Percentiles rank a stretch among this genome's conserved stretches.
Conservation (phyloP, 2,329 filamentous ascomycete genomes). For the Xylariaceae sp. region DNA sequence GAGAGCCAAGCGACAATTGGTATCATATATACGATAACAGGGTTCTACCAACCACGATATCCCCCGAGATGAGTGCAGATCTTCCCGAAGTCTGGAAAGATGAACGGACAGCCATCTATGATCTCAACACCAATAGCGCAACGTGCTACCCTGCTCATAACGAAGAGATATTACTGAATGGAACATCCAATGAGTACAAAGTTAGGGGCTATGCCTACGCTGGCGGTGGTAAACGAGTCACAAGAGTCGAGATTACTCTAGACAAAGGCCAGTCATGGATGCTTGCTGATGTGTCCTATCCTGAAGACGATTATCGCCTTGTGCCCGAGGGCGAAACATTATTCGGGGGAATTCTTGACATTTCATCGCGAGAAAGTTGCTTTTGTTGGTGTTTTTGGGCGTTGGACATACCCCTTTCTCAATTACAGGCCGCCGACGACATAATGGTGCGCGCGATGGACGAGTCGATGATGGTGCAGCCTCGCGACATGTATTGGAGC, state of each 20-base stretch:
- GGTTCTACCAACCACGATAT: conserved; percentile 82
- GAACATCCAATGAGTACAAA: conserved; percentile 55
- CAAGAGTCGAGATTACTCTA: conserved; percentile 77
- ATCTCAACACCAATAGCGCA: conserved; percentile 83
- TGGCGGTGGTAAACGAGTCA: conserved; percentile 81
- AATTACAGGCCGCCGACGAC: conserved; percentile 64
- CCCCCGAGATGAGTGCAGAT: conserved; percentile 74
- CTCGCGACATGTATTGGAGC: conserved; percentile 93
- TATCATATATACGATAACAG: conserved; percentile 94
- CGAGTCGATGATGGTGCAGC: conserved; percentile 81
- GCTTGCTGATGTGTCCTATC: conserved; percentile 74
- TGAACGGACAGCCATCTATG: conserved; percentile 89
- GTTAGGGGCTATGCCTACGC: conserved; percentile 83
- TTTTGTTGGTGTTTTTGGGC: conserved; percentile 97
- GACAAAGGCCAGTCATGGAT: conserved; percentile 81
- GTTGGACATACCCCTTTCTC: conserved; percentile 61
- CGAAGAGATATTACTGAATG: conserved; percentile 57
- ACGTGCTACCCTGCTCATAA: conserved; percentile 78
- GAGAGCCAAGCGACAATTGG: conserved; percentile 83
- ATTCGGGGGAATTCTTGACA: conserved; percentile 74
- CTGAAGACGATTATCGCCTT: conserved; percentile 77
- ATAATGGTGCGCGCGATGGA: conserved; percentile 87
- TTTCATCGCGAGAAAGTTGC: conserved; percentile 75
- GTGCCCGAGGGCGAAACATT: conserved; percentile 59
- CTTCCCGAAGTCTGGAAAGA: conserved; percentile 80